Evolutionary conservation across 2,329 filamentous ascomycete species (phyloP), one percentile per base, ranked within the genome.

Genomic region (Sporothrix brasiliensis): DNA sequence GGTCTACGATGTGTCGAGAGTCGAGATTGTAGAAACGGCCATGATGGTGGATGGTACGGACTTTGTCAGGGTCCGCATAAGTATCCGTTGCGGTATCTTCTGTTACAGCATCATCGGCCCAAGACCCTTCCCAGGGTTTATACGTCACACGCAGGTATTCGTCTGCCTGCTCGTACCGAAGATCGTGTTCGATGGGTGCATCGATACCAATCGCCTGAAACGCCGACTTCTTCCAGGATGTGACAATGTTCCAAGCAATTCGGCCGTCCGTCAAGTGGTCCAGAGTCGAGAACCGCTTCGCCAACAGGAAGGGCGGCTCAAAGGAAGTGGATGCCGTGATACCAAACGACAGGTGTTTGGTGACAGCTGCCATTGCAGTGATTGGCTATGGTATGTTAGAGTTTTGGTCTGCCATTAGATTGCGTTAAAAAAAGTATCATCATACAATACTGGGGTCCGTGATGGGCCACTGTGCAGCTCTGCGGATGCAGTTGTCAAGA

Each of bases 401-500:
- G 50, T 52, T 52, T 52, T 52, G 50, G 11, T 24, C 19, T 21
- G 50, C 50, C 9, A 52, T 21, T 52, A n/a, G 50, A 52, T 52
- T 52, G 19, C 50, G 21, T 52, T 52, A 21, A 21, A 24, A 21
- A 21, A 52, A 52, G 50, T 21, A 24, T 52, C 19, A 52, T 21
- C 50, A 52, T 41, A 72, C 86, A 75, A 89, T 89, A 0, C 85
- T 85, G 0, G 88, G 88, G 75, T 91, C 88, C 0, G 86, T 89
- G 76, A 90, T 82, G 0, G 88, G 88, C 86, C 87, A 90, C 75
- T 90, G 88, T 0, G 88, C 87, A 0, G 86, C 88, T 30, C 86
- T 80, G 1, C 87, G 81, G 72, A 89, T 88, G 74, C 86, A 88
- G 69, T 88, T 85, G 73, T 89, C 87, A 2, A 88, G 76, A 39